Evolutionary conservation across 2,329 filamentous ascomycete genomes (phyloP), one percentile per base, ranked within the genome.

Genomic region (Fusarium annulatum): DNA sequence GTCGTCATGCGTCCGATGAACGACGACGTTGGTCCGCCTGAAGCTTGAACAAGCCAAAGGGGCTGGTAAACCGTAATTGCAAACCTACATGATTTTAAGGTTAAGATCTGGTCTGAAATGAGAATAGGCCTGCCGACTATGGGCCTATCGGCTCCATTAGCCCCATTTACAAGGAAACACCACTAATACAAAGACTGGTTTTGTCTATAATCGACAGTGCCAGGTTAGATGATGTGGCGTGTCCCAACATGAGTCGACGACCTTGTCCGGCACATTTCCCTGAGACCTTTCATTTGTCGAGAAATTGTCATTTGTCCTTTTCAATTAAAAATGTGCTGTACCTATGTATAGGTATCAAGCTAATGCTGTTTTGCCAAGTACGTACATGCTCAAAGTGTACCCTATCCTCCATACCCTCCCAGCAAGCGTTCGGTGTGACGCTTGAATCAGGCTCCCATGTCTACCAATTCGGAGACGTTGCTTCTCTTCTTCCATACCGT

Each of bases 301-400:
- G 64, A 63, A 63, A 73, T 73, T 71, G 53, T 43, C 66, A 57
- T 73, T 73, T 73, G 52, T 59, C 57, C 49, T 60, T 72, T 72
- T 74, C 48, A 52, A 69, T 69, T 74, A 72, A 74, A 72, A 71
- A 67, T 67, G 49, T 58, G 71, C 67, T 71, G 48, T 59, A 73
- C 70, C 61, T 71, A 62, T 55, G 42, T 57, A 55, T 43, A 67
- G 70, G 70, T 73, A 52, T 19, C 36, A 58, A 67, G 70, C 70
- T 73, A 73, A 67, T 73, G 65, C 57, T 59, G 63, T 59, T 73
- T 64, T 74, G 71, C 71, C 67, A 74, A 74, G 67, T 65, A 74
- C 67, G 59, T 73, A 70, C 70, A 73, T 70, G 67, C 66, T 66
- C 70, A 62, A 73, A 73, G 66, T 72, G 49, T 67, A 73, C 70